Evolutionary conservation across 148 eudicot species (phyloP), one percentile per base, ranked within the genome.

Genomic region (Chenopodium suecicum): DNA sequence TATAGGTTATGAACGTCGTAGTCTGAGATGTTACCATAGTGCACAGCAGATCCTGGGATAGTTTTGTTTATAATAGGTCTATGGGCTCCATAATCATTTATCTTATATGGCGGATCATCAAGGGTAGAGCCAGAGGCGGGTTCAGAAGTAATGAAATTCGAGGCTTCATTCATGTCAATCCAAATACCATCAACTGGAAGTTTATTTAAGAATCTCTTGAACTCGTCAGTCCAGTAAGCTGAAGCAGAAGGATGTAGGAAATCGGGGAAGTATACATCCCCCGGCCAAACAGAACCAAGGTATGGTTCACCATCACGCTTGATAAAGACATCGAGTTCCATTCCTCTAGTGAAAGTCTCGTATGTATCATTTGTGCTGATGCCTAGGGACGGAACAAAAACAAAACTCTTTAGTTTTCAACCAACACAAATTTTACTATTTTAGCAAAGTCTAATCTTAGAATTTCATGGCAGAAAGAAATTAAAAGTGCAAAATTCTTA

Each of bases 121-220:
- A 93, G 87, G n/a, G 87, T 77, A 16, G 94, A 92, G 27, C 56
- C 85, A 69, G 89, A 88, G 20, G 14, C n/a, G 32, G 93, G 64
- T 7, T n/a, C 23, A 7, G 93, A 87, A 0, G 93, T 60, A 23
- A 77, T 84, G 84, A 95, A 93, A 83, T 95, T 92, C n/a, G 98
- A 89, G 34, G 87, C 23, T 80, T 95, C 98, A 37, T 95, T 95
- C 98, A 95, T 95, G 90, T 95, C 98, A 31, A 93, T 81, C 98
- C 98, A 95, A 19, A 95, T 82, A 56, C 98, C 98, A 60, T 95
- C 98, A 52, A 93, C 74, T 9, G 92, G 93, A 56, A 95, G 74
- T 75, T 88, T 78, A 19, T 85, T 73, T 10, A 76, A 77, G 70
- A 95, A 95, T 46, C 81, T 83, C 23, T 63, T 84, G 65, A 95